phyloP scores from a whole-genome alignment of 495 filamentous ascomycete genomes.

The Cercophora newfieldiana region DNA sequence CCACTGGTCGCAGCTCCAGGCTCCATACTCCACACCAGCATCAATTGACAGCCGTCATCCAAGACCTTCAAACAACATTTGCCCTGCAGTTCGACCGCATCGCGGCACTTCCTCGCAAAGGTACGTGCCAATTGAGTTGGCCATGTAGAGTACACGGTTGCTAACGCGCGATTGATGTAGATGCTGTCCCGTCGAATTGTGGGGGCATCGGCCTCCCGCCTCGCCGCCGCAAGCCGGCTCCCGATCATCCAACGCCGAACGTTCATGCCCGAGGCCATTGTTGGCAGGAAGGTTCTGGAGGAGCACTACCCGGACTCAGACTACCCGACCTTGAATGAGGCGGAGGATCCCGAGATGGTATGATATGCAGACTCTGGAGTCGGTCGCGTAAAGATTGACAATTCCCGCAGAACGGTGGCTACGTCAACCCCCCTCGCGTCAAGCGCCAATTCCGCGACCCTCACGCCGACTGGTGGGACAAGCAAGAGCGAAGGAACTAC shows the following conservation, averaged over 20 bases:
- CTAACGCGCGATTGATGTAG: constrained; percentile 32
- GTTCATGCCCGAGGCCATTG: constrained; percentile 47
- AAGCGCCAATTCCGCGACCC: constrained; percentile 92
- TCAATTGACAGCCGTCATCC: constrained; percentile 22
- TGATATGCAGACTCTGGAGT: constrained; percentile 23
- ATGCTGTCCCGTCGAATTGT: constrained; percentile 68
- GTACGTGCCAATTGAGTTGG: constrained; percentile 17
- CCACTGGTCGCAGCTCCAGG: constrained; percentile 11
- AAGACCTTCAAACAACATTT: neutral
- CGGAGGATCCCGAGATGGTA: constrained; percentile 79
- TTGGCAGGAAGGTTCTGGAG: constrained; percentile 41
- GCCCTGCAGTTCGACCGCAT: constrained; percentile 23
- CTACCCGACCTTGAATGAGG: constrained; percentile 58
- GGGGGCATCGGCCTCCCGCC: constrained; percentile 54
- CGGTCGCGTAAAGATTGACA: constrained; percentile 20
- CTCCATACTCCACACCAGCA: constrained; percentile 21
- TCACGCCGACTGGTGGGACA: constrained; percentile 94
- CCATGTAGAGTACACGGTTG: neutral
- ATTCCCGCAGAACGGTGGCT: constrained; percentile 77
- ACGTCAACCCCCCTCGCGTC: constrained; percentile 78
- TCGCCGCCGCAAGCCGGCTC: constrained; percentile 47
- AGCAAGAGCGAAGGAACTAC: constrained; percentile 93
- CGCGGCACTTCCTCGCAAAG: constrained; percentile 32
- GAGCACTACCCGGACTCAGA: constrained; percentile 49
- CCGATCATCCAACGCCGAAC: constrained; percentile 51